These are phyloP conservation scores for Sambucus nigra DNA, from an alignment of 129 eudicot genomes.

Conservation along the genomic window DNA sequence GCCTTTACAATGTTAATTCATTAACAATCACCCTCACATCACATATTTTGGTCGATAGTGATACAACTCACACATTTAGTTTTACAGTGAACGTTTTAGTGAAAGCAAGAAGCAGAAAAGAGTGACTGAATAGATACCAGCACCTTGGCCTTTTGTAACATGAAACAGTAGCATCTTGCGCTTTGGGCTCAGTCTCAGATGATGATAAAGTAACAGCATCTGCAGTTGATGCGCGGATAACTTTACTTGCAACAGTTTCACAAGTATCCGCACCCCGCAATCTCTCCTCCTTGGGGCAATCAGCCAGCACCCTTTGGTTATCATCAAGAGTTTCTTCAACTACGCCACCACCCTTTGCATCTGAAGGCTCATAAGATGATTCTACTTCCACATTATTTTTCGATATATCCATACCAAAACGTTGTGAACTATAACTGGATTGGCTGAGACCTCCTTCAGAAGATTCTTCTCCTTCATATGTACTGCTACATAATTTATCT, in stretches of 20 bases:
- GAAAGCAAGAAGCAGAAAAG: no score
- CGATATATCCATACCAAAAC: not conserved
- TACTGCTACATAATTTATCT: no score
- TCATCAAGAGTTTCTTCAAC: slow-evolving; percentile 8
- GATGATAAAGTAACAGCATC: slow-evolving; percentile 14
- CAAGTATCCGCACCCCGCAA: not conserved
- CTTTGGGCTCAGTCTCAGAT: slow-evolving; percentile 15
- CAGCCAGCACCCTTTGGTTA: slow-evolving; percentile 8
- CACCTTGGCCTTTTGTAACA: slow-evolving; percentile 43
- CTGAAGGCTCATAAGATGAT: slow-evolving; percentile 7
- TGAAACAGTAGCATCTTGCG: slow-evolving; percentile 8
- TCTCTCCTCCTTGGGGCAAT: slow-evolving; percentile 6
- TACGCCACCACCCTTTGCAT: not conserved
- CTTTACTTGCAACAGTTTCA: not conserved
- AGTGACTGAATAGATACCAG: not conserved
- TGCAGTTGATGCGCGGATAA: no score
- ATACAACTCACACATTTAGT: no score
- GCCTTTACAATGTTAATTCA: no score
- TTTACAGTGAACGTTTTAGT: no score
- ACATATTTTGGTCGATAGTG: no score
- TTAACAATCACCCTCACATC: no score
- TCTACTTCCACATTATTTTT: slow-evolving; percentile 4
- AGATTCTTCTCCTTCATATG: slow-evolving; percentile 22
- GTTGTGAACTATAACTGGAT: slow-evolving; percentile 4
- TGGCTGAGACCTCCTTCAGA: slow-evolving; percentile 10